Evolutionary conservation across 1,139 yeast genomes (phyloP).

Genomic region (Citeromyces hawaiiensis): DNA sequence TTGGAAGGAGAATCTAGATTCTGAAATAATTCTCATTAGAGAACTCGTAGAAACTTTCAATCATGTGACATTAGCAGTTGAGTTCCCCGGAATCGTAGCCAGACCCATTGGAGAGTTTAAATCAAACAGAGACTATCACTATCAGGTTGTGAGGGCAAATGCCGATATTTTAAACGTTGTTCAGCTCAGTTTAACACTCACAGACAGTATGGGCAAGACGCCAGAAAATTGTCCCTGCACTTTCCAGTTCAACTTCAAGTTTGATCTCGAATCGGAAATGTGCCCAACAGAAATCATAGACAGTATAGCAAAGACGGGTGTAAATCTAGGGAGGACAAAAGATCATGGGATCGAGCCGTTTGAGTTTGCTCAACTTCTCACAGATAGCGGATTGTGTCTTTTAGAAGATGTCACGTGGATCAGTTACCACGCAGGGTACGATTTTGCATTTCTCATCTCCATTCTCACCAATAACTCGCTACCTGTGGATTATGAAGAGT

Average conservation of each 20-base stretch:
- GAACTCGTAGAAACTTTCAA: conserved; percentile 58
- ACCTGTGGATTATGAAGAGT: conserved; percentile 75
- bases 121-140: conserved; percentile 84
- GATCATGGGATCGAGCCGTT: conserved; percentile 68
- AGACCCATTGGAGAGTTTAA: conserved; percentile 95
- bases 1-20: conserved; percentile 76
- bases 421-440: conserved; percentile 91
- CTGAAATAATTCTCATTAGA: conserved; percentile 66
- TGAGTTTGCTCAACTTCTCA: conserved; percentile 73
- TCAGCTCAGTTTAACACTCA: conserved; percentile 77
- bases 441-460: conserved; percentile 78
- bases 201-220: conserved; percentile 65
- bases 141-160: conserved; percentile 86
- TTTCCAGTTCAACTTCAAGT: conserved; percentile 91
- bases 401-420: conserved; percentile 73
- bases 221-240: conserved; percentile 67
- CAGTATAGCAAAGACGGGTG: conserved; percentile 66
- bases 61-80: conserved; percentile 71
- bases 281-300: conserved; percentile 67
- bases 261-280: conserved; percentile 71
- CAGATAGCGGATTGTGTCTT: conserved; percentile 76
- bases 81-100: conserved; percentile 92
- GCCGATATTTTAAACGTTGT: conserved; percentile 78
- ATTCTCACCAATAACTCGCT: conserved; percentile 62
- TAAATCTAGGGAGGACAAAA: conserved; percentile 68